Conservation (phyloP, 1,284 basidiomycete species). For the Cryptococcus hybrid region DNA sequence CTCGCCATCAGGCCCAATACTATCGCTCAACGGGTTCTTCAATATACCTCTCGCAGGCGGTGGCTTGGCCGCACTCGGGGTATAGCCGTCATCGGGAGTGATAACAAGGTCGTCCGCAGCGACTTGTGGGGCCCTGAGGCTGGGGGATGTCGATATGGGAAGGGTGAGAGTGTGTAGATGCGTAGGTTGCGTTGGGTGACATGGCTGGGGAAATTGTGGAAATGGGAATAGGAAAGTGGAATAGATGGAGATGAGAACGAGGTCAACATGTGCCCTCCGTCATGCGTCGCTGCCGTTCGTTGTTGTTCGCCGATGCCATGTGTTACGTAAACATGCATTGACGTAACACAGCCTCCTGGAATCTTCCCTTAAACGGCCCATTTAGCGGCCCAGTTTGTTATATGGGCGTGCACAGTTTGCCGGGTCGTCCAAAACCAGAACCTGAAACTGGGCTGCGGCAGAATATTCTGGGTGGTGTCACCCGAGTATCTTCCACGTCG, state of each 20-base stretch:
- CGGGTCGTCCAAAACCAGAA: too few relatives aligned
- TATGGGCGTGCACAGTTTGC: too few relatives aligned
- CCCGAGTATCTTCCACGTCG: not conserved
- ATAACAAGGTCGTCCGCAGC: constrained; percentile 10
- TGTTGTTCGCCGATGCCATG: too few relatives aligned
- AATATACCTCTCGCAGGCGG: constrained; percentile 44
- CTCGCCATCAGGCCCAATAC: constrained; percentile 8
- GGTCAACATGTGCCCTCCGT: not conserved
- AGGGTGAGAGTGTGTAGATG: constrained; percentile 33
- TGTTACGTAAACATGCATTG: not conserved
- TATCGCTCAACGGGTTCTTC: constrained; percentile 32
- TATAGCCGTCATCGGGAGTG: constrained; percentile 5
- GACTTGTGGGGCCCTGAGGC: not conserved
- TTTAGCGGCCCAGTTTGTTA: too few relatives aligned
- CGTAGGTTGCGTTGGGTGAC: too few relatives aligned
- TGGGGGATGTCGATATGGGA: constrained; percentile 36
- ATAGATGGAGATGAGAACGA: not conserved
- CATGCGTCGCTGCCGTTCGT: too few relatives aligned
- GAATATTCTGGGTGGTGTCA: too few relatives aligned
- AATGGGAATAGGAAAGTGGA: not conserved
- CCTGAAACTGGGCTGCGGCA: too few relatives aligned
- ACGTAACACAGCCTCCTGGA: too few relatives aligned
- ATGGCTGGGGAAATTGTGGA: too few relatives aligned
- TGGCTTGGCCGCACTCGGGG: constrained; percentile 28
- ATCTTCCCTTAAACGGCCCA: too few relatives aligned